Base-by-base conservation (phyloP, 2,329 filamentous ascomycete species). In the Xylaria sp. region DNA sequence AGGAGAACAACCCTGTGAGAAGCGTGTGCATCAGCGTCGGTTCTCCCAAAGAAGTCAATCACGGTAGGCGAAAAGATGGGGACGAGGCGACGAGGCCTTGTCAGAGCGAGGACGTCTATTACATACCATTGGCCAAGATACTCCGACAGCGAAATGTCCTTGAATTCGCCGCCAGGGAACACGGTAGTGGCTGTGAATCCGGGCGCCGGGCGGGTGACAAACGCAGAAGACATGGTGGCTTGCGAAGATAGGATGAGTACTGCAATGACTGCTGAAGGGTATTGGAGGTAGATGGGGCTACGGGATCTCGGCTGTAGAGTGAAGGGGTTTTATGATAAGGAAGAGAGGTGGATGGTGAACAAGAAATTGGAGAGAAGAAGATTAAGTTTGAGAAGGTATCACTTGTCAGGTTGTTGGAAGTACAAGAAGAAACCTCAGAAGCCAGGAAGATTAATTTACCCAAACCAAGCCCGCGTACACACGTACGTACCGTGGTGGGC, bases 1-100 rank as follows among this genome's bases (percentile, higher is more conserved):
- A 85, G 83, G 33, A 89, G 84, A 69, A 88, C 79, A 61, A 88
- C 82, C 87, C 87, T 80, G 25, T 27, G 29, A 47, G 6, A 21
- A n/a, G 25, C 31, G 21, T 7, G 31, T 23, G 19, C 23, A 40
- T 53, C 40, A 64, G 49, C 15, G 33, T 58, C 38, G 13, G 37
- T 19, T 8, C 44, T 21, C 11, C 4, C 10, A 19, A 19, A 19
- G 15, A 27, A 9, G 4, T 6, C 4, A 40, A 37, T 10, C 44
- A 52, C 27, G 51, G 57, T 43, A 27, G 46, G 33, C 19, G 9
- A 23, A 44, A 25, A 4, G n/a, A 8, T n/a, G n/a, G n/a, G n/a
- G n/a, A n/a, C n/a, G n/a, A n/a, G n/a, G n/a, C n/a, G n/a, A 48
- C 25, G 33, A 43, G 19, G 15, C 15, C 13, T 35, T 21, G 33